Evolutionary conservation across 1,139 yeast species (phyloP).

Genomic region (Komagataea norvegica): DNA sequence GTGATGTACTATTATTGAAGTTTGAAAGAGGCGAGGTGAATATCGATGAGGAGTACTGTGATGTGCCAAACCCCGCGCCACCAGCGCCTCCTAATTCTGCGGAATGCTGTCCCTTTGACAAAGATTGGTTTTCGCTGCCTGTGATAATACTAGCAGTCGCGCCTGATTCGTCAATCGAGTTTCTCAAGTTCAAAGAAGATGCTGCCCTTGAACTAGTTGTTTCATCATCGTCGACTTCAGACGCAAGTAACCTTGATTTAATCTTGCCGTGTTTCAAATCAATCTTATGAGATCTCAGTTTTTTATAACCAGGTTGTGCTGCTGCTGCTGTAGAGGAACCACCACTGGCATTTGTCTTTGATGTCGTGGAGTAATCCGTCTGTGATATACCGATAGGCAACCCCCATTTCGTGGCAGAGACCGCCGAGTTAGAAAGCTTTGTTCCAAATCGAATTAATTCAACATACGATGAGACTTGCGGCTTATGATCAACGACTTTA

Average conservation of each 20-base stretch:
- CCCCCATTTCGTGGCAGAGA: slow-evolving; percentile 53
- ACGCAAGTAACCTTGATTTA: slow-evolving; percentile 69
- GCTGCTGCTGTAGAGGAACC: slow-evolving; percentile 2
- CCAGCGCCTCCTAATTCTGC: neutral
- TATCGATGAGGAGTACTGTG: slow-evolving; percentile 4
- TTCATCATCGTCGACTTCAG: slow-evolving; percentile 71
- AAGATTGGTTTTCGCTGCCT: no score
- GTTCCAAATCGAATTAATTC: slow-evolving; percentile 42
- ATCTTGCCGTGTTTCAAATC: slow-evolving; percentile 73
- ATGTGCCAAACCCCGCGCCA: no score
- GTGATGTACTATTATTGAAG: neutral
- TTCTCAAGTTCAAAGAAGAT: slow-evolving; percentile 2
- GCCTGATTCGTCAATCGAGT: slow-evolving; percentile 9
- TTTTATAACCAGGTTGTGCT: slow-evolving; percentile 10
- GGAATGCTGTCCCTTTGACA: slow-evolving; percentile 4
- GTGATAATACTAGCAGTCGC: slow-evolving; percentile 15
- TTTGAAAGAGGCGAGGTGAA: neutral
- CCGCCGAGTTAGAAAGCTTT: slow-evolving; percentile 50
- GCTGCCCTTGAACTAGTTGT: slow-evolving; percentile 9
- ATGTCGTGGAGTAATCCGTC: slow-evolving; percentile 33
- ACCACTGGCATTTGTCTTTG: slow-evolving; percentile 9
- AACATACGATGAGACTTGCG: slow-evolving; percentile 56
- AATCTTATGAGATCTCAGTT: slow-evolving; percentile 26
- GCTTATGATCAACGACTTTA: slow-evolving; percentile 30
- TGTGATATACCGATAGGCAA: slow-evolving; percentile 61